Conservation (phyloP, 805 yeast species). For the Barnettozyma sucrosica region DNA sequence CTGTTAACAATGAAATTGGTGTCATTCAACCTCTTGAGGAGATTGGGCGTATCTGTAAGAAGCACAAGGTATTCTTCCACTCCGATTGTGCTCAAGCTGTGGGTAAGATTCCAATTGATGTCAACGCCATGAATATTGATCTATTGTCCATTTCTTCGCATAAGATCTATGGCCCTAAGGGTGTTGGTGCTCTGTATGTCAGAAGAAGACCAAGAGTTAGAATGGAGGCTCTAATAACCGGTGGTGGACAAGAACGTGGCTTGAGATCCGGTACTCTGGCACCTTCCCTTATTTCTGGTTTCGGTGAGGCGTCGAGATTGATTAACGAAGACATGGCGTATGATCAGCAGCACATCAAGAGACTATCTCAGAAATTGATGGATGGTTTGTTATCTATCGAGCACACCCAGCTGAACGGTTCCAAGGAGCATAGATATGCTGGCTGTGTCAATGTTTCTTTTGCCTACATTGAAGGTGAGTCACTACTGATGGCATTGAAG, state of each 20-base stretch:
- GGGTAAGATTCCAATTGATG: constrained; percentile 91
- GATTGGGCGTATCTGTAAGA: constrained; percentile 82
- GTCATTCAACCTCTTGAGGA: constrained; percentile 94
- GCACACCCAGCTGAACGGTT: constrained; percentile 88
- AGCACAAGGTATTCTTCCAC: constrained; percentile 90
- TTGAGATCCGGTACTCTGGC: constrained; percentile 94
- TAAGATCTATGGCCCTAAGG: constrained; percentile 97
- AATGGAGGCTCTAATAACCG: constrained; percentile 88
- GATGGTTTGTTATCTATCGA: constrained; percentile 73
- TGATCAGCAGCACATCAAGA: constrained; percentile 65
- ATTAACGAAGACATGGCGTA: constrained; percentile 66
- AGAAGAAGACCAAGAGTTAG: constrained; percentile 98
- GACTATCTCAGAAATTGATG: constrained; percentile 67
- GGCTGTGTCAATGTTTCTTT: constrained; percentile 97
- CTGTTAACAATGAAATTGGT: constrained; percentile 97
- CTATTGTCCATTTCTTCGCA: constrained; percentile 91
- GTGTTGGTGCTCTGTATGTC: constrained; percentile 91
- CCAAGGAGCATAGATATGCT: constrained; percentile 63
- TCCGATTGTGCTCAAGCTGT: constrained; percentile 97
- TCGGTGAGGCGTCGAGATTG: constrained; percentile 94
- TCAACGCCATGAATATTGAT: constrained; percentile 89
- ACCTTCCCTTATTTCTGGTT: constrained; percentile 92
- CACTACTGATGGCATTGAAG: constrained; percentile 92
- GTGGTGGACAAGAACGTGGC: constrained; percentile 99
- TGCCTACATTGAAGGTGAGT: constrained; percentile 97